Base-by-base conservation (phyloP, 2,329 filamentous ascomycete species). In the Shiraia sp. region DNA sequence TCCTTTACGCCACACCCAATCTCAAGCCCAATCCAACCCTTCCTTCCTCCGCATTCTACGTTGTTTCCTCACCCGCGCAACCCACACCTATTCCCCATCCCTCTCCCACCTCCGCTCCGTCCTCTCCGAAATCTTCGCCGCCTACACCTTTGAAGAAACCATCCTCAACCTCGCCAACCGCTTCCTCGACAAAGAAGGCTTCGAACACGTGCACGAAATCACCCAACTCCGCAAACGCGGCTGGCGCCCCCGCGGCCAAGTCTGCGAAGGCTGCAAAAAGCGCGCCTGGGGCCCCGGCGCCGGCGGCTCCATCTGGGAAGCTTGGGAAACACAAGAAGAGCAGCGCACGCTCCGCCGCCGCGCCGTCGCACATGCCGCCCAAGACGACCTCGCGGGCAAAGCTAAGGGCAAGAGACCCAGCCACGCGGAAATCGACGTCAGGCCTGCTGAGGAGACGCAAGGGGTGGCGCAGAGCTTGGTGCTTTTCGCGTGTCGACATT, bases 141-240 rank as follows among this genome's bases (percentile, higher is more conserved):
- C 93, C 0, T 99, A 99, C 65, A 86, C 90, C 0, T 96, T 97
- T 65, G 93, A 99, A 68, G 88, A 92, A 66, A 91, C 88, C 0
- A 88, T 99, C 12, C 79, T 99, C 14, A 79, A 81, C 2, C 80
- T 99, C 3, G 90, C 93, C 1, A 95, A 92, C 65, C 80, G 86
- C 3, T 83, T 99, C 41, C 77, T 99, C 0, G 91, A 95, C 49
- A 86, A 90, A 54, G 93, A 93, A 59, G 78, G 96, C 5, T 99
- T 97, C 59, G 81, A 87, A 28, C 86, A 88, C 51, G 89, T 99
- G 25, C 77, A 83, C 30, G 81, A 88, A 54, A 85, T 90, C 4
- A 82, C 87, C 6, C 77, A 80, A 39, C 79, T 93, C 5, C 79
- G 93, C 2, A 87, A 91, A 66, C 82, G 85, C 17, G 95, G 93